Base-by-base conservation (phyloP, 208 protist genomes). In the Wallacemonas collosoma region DNA sequence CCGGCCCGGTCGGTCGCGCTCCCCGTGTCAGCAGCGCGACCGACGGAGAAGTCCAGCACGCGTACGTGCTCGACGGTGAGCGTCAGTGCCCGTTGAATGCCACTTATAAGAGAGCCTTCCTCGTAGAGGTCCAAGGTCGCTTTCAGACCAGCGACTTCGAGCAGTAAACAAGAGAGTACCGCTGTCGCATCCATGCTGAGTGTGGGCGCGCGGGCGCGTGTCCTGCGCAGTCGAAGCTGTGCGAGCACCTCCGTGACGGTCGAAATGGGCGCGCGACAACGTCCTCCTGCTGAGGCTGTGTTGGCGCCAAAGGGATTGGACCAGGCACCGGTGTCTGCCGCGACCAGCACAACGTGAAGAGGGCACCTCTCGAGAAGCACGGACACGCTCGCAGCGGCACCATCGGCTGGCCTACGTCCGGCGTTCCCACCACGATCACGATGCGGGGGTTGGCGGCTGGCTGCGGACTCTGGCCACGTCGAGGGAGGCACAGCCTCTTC, bases 311-410 rank as follows among this genome's bases (percentile, higher is more conserved):
- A 26, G 26, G 26, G 26, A 26, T 26, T 26, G 26, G 26, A 26
- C 26, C 26, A 26, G 26, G 26, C 26, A 26, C 26, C 26, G 26
- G 26, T 7, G 45, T 50, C 45, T 50, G 45, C 45, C 45, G 8
- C 8, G 45, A 14, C 45, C 6, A 50, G 45, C 38, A 65, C 60
- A 3, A 48, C 60, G 60, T 65, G 60, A 15, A 50, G 12, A 35
- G 60, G 60, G 40, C 60, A 65, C 12, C n/a, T 38, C 60, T 50
- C 43, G 5, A 65, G 12, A n/a, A 38, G 9, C n/a, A 65, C 3
- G 8, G 38, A 53, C 41, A 51, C 38, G 6, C 3, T 45, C 11
- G 36, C 60, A 6, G 7, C 60, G 8, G 4, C 43, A 7, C 8
- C 56, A 11, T 9, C 56, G 15, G 38, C 56, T 43, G 7, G 54